Conservation (phyloP, 2,329 filamentous ascomycete species). For the Pseudonectria foliicola region DNA sequence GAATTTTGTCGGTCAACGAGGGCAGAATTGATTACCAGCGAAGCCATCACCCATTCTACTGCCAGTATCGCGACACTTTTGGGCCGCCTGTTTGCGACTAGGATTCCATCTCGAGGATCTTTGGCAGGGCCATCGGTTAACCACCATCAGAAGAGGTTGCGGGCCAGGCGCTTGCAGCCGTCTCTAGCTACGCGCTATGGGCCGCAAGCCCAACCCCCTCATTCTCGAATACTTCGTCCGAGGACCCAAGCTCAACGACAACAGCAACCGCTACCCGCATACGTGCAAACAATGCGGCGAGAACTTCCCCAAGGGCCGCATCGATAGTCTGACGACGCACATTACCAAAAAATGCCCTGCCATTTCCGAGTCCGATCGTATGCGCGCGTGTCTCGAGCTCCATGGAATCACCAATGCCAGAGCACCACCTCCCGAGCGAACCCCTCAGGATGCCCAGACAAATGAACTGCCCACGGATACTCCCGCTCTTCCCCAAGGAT, state of each 20-base stretch:
- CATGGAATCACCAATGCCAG: conserved; percentile 58
- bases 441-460: conserved; percentile 19
- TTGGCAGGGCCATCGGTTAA: conserved; percentile 13
- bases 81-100: conserved; percentile 6
- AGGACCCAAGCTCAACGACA: conserved; percentile 78
- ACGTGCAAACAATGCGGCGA: conserved; percentile 85
- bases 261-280: conserved; percentile 86
- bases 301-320: conserved; percentile 82
- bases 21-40: conserved; percentile 29
- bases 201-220: conserved; percentile 74
- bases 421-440: conserved; percentile 23
- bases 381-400: conserved; percentile 65
- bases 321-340: conserved; percentile 74
- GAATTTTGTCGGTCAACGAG: conserved; percentile 35
- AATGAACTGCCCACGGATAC: conserved; percentile 23
- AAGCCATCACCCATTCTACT: conserved; percentile 18
- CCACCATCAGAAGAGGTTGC: conserved; percentile 17
- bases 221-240: conserved; percentile 85
- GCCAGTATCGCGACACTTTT: too few relatives aligned
- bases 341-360: conserved; percentile 82
- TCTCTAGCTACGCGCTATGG: conserved; percentile 48
- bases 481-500: conserved; percentile 46
- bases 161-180: conserved; percentile 20
- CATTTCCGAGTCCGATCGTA: conserved; percentile 65
- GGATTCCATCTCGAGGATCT: conserved; percentile 7